Conservation (phyloP, 192 early-diverging fungal genomes). For the Paraglomus brasilianum region DNA sequence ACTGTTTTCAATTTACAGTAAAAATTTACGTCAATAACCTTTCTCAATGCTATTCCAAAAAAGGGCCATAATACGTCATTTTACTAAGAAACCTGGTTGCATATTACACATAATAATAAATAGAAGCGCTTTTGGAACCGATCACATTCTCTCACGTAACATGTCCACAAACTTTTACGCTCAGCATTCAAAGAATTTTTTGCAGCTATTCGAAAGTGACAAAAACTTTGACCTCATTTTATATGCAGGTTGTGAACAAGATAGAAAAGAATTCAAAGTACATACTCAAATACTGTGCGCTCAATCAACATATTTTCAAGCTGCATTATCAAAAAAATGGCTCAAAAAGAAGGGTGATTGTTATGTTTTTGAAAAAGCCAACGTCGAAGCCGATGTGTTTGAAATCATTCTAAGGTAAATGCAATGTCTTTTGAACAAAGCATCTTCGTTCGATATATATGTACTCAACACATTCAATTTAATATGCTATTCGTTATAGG, state of each 20-base stretch:
- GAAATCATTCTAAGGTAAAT: constrained; percentile 19
- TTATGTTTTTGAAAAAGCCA: constrained; percentile 7
- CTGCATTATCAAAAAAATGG: constrained; percentile 17
- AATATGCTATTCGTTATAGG: not conserved
- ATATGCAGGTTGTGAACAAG: not conserved
- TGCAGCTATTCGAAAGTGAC: constrained; percentile 1
- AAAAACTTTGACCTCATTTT: not conserved
- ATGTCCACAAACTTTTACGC: too few species aligned
- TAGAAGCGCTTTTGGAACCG: too few species aligned
- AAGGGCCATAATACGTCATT: too few species aligned
- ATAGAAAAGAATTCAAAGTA: constrained; percentile 12
- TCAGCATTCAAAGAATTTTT: not conserved
- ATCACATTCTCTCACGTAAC: too few species aligned
- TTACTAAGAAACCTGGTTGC: too few species aligned
- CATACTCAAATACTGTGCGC: constrained; percentile 12
- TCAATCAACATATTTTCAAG: constrained; percentile 16
- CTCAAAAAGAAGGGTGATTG: constrained; percentile 2
- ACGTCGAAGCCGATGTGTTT: constrained; percentile 13
- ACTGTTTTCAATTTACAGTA: too few species aligned
- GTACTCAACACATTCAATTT: too few species aligned
- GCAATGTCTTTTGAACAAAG: not conserved
- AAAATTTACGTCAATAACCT: too few species aligned
- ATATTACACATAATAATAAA: too few species aligned
- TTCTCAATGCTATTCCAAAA: too few species aligned
- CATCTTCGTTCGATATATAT: too few species aligned